Conservation (phyloP, 345 rosid species). For the Jatropha curcas region DNA sequence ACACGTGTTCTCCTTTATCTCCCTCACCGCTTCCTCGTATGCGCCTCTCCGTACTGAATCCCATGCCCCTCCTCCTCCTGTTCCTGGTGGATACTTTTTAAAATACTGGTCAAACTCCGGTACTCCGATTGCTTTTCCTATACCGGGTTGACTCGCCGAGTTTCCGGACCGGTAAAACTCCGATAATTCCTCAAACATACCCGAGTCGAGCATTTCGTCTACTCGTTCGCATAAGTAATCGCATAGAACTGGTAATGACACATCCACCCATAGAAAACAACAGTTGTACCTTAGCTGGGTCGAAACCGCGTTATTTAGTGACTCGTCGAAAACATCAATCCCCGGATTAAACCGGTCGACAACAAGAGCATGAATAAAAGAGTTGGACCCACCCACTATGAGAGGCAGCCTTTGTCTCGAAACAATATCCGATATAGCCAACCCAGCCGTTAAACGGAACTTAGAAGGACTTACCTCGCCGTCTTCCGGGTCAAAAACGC, state of each 20-base stretch:
- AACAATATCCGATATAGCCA: slow-evolving; percentile 38
- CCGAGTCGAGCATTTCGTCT: slow-evolving; percentile 86
- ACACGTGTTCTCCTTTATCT: slow-evolving; percentile 79
- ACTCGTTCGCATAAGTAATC: slow-evolving; percentile 68
- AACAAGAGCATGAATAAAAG: slow-evolving; percentile 70
- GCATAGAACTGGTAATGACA: slow-evolving; percentile 54
- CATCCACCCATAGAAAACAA: slow-evolving; percentile 84
- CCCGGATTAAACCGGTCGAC: slow-evolving; percentile 54
- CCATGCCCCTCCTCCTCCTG: slow-evolving; percentile 16
- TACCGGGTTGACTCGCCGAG: slow-evolving; percentile 36
- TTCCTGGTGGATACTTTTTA: slow-evolving; percentile 40
- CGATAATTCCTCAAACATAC: slow-evolving; percentile 78
- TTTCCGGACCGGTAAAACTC: slow-evolving; percentile 44
- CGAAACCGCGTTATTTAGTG: slow-evolving; percentile 24
- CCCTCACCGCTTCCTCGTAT: slow-evolving; percentile 68
- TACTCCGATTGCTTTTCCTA: slow-evolving; percentile 84
- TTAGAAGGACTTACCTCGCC: slow-evolving; percentile 53
- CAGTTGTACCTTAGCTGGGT: slow-evolving; percentile 65
- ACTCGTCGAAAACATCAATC: slow-evolving; percentile 45
- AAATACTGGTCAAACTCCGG: slow-evolving; percentile 79
- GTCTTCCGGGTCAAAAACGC: slow-evolving; percentile 40
- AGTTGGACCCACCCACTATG: slow-evolving; percentile 90
- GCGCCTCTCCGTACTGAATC: slow-evolving; percentile 39
- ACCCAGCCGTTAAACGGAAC: slow-evolving; percentile 56
- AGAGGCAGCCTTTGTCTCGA: slow-evolving; percentile 56